Evolutionary conservation across 2,329 filamentous ascomycete species (phyloP).

Genomic region (Scopulariopsis brevicaulis): DNA sequence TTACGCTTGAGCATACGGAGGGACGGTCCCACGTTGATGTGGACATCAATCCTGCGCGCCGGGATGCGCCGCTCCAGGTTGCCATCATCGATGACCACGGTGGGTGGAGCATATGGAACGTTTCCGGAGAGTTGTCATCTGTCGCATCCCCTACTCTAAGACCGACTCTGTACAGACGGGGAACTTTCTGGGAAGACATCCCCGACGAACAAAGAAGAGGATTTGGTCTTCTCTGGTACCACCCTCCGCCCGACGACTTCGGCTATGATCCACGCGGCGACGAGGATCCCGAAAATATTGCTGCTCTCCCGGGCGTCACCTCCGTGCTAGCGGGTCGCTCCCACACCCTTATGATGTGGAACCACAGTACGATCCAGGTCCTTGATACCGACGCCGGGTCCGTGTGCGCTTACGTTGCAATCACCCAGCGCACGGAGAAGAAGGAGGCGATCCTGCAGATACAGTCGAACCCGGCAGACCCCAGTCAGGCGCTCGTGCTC

Average conservation of each 20-base stretch:
- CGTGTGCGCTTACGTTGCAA: conserved; percentile 1
- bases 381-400: conserved; percentile 1
- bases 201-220: not conserved
- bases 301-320: not conserved
- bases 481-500: conserved; percentile 6
- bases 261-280: not conserved
- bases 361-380: conserved; percentile 3
- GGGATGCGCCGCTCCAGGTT: conserved; percentile 44
- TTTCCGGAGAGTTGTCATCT: not conserved
- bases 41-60: conserved; percentile 44
- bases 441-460: conserved; percentile 6
- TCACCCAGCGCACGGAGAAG: not conserved
- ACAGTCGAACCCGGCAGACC: conserved; percentile 3
- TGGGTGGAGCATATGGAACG: conserved; percentile 57
- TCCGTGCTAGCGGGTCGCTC: not conserved
- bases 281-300: not conserved
- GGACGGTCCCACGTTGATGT: conserved; percentile 49
- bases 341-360: conserved; percentile 6
- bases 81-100: conserved; percentile 55
- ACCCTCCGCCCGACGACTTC: not conserved
- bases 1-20: conserved; percentile 41
- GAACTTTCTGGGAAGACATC: not conserved
- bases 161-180: not conserved
- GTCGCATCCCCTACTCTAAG: not conserved
- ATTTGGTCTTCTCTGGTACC: conserved; percentile 2